Evolutionary conservation across 2,329 filamentous ascomycete species (phyloP), one percentile per base, ranked within the genome.

Genomic region (Dactylellina haptotyla): DNA sequence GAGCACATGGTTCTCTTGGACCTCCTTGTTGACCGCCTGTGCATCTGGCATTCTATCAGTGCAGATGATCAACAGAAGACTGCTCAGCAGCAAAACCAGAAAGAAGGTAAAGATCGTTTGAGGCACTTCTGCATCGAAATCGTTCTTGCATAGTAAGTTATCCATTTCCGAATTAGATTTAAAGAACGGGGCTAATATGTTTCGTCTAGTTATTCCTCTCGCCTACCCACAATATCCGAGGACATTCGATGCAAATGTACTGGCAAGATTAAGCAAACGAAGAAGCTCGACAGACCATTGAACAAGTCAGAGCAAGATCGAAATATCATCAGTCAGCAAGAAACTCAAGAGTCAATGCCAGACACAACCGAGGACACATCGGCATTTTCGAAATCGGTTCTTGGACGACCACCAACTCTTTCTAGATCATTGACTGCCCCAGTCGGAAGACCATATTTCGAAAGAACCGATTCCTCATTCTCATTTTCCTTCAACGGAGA

Each of bases 101-200:
- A 63, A 61, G 77, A 66, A 39, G 78, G 76, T 18, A 82, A 66
- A 82, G 90, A 93, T 78, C 87, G 89, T 4, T 82, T 93, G 4
- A 87, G 86, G 75, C 89, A 90, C 79, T 95, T 94, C 79, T 94
- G 90, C 78, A 84, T 91, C 14, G 91, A 95, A 78, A 89, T 95
- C 41, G 88, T 95, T 76, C 83, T 92, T 46, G 91, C 91, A 32
- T 94, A 94, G 87, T 89, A 82, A 84, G 87, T 81, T 39, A 10
- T 45, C 67, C 8, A 34, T 23, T 18, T 4, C 23, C 20, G 2
- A 3, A 16, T 16, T 5, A 10, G 2, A 9, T 1, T 34, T 8
- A 14, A 23, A 6, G 34, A 14, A 12, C 39, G n/a, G 4, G 20
- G 53, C 64, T 41, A 71, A 26, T 86, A 53, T 23, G 57, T 69